A percentile compares a stretch with the other conserved stretches of the same genome.
Evolutionary conservation across 2,329 filamentous ascomycete genomes (phyloP).

Genomic region (Trichoderma semiorbis): DNA sequence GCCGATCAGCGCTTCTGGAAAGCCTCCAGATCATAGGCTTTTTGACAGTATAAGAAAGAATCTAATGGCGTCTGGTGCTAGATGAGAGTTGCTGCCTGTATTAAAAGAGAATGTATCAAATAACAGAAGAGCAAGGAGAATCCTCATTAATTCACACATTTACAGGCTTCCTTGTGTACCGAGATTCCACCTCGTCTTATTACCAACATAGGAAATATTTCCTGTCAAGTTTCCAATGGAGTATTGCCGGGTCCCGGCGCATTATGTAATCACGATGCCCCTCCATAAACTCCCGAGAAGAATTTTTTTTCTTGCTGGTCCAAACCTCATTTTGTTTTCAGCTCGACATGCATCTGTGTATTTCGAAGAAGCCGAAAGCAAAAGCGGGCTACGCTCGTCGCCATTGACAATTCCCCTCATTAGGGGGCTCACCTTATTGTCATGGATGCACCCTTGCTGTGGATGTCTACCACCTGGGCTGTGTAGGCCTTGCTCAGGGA

Average conservation of each 20-base stretch:
- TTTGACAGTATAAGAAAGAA: background rate
- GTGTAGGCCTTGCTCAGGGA: background rate
- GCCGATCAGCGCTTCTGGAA: background rate
- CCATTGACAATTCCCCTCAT: background rate
- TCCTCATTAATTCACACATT: background rate
- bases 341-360: background rate
- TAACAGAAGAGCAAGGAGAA: background rate
- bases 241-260: background rate
- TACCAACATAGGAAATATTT: background rate
- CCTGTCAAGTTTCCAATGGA: background rate
- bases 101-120: background rate
- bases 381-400: background rate
- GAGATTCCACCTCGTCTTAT: background rate
- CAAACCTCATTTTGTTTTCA: constrained; percentile 9
- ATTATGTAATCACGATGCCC: constrained; percentile 8
- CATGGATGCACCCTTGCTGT: background rate
- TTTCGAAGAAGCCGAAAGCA: background rate
- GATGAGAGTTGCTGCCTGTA: background rate
- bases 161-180: background rate
- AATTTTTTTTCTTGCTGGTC: background rate
- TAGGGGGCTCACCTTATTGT: background rate
- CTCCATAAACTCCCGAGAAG: background rate
- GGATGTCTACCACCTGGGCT: background rate
- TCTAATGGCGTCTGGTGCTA: background rate
- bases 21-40: background rate